Evolutionary conservation across 495 filamentous ascomycete species (phyloP), one percentile per base, ranked within the genome.

Genomic region (Lasiosphaeriaceae sp.): DNA sequence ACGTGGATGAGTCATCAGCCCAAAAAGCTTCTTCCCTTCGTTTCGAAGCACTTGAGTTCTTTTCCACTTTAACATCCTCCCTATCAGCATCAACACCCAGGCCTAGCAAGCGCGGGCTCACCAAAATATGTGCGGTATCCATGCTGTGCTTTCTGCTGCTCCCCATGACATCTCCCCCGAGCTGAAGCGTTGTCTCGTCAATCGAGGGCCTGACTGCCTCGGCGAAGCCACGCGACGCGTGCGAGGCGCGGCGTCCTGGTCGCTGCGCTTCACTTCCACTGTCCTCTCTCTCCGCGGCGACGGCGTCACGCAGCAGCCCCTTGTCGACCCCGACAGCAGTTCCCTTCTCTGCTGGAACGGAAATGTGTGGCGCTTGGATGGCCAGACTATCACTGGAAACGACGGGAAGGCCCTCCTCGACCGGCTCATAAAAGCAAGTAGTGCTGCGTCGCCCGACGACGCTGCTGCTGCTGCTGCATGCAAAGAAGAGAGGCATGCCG

Each of bases 331-430:
- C 4, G 55, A 60, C 2, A 81, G 78, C n/a, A 80, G 80, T 19
- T 93, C 89, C 9, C 76, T 90, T 12, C 78, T 99, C 16, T 97
- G 93, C 78, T 99, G 94, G 93, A 97, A 97, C 63, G 94, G 94
- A n/a, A 94, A 99, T 68, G 95, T 92, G 9, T 99, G 94, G 94
- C 86, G 80, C 50, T 79, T 96, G 52, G 65, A 62, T 20, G 76
- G 74, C 19, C 69, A 79, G 14, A 56, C 77, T 24, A 73, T 92
- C 22, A 59, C 64, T 22, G 85, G 82, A 37, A 97, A 96, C 68
- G 94, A 99, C 67, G 88, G 89, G 1, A 79, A 89, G 62, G 70
- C 70, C 11, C 77, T 98, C 14, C 86, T 92, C 63, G 60, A 77
- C n/a, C 59, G 81, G 45, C 80, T 97, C 44, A 63, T 85, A 16